Base-by-base conservation (phyloP, 176 grass and related monocot species). In the Rhipidocladum racemiflorum region DNA sequence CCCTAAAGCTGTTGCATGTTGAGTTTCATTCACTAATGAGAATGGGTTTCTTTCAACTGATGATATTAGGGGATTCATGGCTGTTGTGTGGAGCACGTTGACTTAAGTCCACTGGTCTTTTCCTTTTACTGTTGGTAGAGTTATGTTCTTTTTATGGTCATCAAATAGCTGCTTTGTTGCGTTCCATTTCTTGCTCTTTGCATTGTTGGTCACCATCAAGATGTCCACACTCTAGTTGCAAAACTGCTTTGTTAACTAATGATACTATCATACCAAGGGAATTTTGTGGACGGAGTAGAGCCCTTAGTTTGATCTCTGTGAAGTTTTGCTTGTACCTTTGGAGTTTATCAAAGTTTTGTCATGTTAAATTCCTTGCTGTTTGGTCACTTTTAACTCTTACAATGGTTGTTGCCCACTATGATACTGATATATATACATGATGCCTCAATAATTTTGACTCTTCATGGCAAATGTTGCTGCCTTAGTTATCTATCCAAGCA, bases 21-120 rank as follows among this genome's bases (percentile, higher is more conserved):
- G 82, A 74, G 23, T 71, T 60, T 56, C 36, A 76, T 81, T 83
- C 28, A 35, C 45, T 36, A 84, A 39, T 78, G 24, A 61, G 63
- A 68, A 28, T 81, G 15, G 2, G 14, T 89, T 81, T 79, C 13
- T 74, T 85, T 59, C 76, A 20, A 48, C 14, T 34, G 13, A 49
- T 63, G 25, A 32, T 24, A 42, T 32, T 74, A 21, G 27, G 42
- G 61, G 53, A 63, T 72, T 55, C 24, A 11, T 78, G 46, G 36
- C 15, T 79, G 46, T 57, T 56, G 25, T 55, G 43, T 68, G 1
- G 15, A 74, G 61, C 50, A 45, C 64, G 38, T 36, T 55, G 43
- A 28, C 68, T 80, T 20, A 14, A 84, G 21, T 81, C 68, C 16
- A 27, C 68, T 74, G 68, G 27, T 35, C 13, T 74, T 84, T 84